Evolutionary conservation across 768 basidiomycete species (phyloP).

Genomic region (Hortiboletus flavorubellus): DNA sequence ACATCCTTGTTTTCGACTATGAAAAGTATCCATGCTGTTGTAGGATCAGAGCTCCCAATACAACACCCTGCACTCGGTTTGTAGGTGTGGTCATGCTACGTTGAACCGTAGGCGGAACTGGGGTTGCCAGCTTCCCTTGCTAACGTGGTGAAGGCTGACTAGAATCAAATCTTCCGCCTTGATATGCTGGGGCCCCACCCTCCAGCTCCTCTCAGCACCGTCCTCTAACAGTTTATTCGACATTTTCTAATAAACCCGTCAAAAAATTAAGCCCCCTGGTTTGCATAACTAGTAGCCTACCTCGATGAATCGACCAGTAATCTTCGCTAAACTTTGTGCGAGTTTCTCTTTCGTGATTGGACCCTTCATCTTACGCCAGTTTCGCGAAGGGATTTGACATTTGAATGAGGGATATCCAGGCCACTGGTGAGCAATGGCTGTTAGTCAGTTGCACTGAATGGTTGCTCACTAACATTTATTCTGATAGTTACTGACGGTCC

Average conservation of each 20-base stretch:
- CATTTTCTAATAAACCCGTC: conserved; percentile 43
- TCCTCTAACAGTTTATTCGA: conserved; percentile 49
- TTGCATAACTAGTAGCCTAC: conserved; percentile 34
- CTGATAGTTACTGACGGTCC: conserved; percentile 74
- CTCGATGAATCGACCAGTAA: conserved; percentile 59
- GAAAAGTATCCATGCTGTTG: background rate
- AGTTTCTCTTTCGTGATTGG: conserved; percentile 70
- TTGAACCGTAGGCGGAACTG: conserved; percentile 48
- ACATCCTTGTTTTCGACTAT: background rate
- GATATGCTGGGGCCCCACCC: conserved; percentile 52
- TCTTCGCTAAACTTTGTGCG: conserved; percentile 67
- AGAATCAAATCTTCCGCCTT: conserved; percentile 62
- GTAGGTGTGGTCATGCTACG: background rate
- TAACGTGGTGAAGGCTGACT: conserved; percentile 75
- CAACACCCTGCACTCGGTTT: background rate
- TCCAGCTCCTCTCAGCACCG: conserved; percentile 52
- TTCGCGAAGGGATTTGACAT: conserved; percentile 69
- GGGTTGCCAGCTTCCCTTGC: conserved; percentile 76
- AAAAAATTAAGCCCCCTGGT: background rate
- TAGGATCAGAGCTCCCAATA: background rate
- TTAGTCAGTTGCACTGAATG: background rate
- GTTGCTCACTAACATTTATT: conserved; percentile 47
- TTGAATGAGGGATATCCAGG: conserved; percentile 74
- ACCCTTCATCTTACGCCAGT: conserved; percentile 68
- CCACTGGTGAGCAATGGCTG: conserved; percentile 45